Evolutionary conservation across 352 stramenopile genomes (phyloP), one percentile per base, ranked within the genome.

Genomic region (Pythium insidiosum): DNA sequence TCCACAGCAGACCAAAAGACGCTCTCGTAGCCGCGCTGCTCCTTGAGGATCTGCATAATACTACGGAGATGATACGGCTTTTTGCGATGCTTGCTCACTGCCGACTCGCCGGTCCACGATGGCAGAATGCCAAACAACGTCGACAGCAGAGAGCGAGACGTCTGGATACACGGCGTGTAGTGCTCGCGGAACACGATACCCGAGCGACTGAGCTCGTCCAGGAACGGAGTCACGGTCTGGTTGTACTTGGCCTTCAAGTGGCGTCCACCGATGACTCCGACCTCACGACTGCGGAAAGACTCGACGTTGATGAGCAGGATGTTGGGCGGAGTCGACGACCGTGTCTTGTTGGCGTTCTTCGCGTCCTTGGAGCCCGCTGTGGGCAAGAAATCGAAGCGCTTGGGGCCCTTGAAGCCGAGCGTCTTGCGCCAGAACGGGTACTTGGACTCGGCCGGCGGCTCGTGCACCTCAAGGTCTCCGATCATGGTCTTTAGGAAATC

Each of bases 241-340:
- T 45, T 45, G 20, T 43, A 45, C 31, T 30, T 10, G 16, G 22
- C 24, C 29, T 38, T 41, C 15, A 36, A 47, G 2, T 16, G 2
- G 29, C 38, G 38, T 3, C 47, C 47, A 6, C 47, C 47, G 19
- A 54, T 22, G 22, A 47, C 47, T 5, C 47, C 47, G 31, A 47
- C 15, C 33, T 56, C 48, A 20, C 18, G 48, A 23, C 33, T 45
- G 6, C 48, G 48, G 12, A 44, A 34, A 3, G 48, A 50, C 33
- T 56, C 48, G 33, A 56, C 3, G 25, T 56, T 50, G 39, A 56
- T 29, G n/a, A 56, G 5, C 7, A 56, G 4, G 7, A 56, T n/a
- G 12, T 21, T 56, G 3, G 48, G 48, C 19, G 48, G 48, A 7
- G 7, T 25, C 11, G 34, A 12, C 19, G 13, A 13, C 13, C 26